Percentiles rank a stretch among this genome's conserved stretches.
Conservation (phyloP, 164 flowering plant genomes). For the Sedum album region DNA sequence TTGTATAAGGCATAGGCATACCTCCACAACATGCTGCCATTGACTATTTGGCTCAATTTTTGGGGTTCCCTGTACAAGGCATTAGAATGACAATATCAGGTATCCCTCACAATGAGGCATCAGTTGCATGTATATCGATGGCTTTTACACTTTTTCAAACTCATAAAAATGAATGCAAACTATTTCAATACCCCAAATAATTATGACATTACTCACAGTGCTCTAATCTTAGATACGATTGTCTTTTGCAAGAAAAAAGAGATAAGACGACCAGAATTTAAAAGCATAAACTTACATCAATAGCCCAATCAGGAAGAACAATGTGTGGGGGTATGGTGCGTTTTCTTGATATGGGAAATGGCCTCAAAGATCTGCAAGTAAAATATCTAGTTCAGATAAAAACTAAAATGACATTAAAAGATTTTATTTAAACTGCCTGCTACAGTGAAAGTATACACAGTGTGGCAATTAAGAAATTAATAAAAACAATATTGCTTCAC, state of each 20-base stretch:
- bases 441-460: background rate
- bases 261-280: background rate
- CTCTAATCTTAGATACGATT: background rate
- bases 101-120: background rate
- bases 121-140: background rate
- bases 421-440: background rate
- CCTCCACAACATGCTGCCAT: slow-evolving; percentile 86
- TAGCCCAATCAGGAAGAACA: slow-evolving; percentile 88
- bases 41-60: slow-evolving; percentile 84
- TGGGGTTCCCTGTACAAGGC: slow-evolving; percentile 62
- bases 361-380: slow-evolving; percentile 51
- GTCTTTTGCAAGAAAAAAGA: background rate
- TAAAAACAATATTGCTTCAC: background rate
- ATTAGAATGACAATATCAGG: background rate
- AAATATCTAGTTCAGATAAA: background rate
- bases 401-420: background rate
- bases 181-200: background rate
- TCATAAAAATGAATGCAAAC: background rate
- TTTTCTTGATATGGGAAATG: slow-evolving; percentile 70
- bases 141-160: background rate
- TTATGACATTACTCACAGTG: background rate
- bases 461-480: background rate
- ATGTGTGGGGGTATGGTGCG: slow-evolving; percentile 66
- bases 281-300: slow-evolving; percentile 51
- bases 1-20: slow-evolving; percentile 20